Evolutionary conservation across 2,329 filamentous ascomycete species (phyloP), one percentile per base, ranked within the genome.

Genomic region (Decorospora gaudefroyi): DNA sequence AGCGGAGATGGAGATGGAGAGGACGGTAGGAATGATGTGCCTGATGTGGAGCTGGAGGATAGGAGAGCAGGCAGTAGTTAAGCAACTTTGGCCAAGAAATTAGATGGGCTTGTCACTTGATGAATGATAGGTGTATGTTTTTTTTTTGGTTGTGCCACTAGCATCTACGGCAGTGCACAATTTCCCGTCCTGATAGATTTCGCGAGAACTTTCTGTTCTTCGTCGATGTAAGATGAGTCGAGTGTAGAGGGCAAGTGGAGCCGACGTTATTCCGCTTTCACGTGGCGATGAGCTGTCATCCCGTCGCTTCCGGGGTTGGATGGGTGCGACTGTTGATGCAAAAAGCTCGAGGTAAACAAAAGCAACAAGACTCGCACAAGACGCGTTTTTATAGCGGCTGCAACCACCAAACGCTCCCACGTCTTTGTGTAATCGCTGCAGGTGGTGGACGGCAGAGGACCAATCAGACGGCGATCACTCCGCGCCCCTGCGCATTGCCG

Each of bases 401-500:
- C 33, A 13, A 21, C 13, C n/a, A n/a, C n/a, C n/a, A n/a, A n/a
- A 25, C 25, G 12, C 10, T 35, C 17, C 27, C 29, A 34, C 15
- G 31, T 6, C 31, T 40, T 26, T 40, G 30, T 46, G 45, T 35
- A 45, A 38, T 44, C 28, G 41, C 25, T 30, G 30, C 36, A 34
- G 18, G 6, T 11, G 16, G 28, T 16, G 16, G 28, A 35, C 37
- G 34, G 28, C 25, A 29, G 18, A 18, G 41, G 32, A 33, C 60
- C 52, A 63, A 61, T 61, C 53, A 59, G 21, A 43, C 19, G 22
- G 31, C 50, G 40, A 49, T 49, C 42, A 23, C 44, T 44, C 55
- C 51, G 50, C 53, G 52, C 46, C 51, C 57, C 54, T 61, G 57
- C 57, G 54, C 51, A 29, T 30, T 51, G 49, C 46, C 48, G 50